phyloP scores from a whole-genome alignment of 257 asterid species.

The Nicotiana tabacum region DNA sequence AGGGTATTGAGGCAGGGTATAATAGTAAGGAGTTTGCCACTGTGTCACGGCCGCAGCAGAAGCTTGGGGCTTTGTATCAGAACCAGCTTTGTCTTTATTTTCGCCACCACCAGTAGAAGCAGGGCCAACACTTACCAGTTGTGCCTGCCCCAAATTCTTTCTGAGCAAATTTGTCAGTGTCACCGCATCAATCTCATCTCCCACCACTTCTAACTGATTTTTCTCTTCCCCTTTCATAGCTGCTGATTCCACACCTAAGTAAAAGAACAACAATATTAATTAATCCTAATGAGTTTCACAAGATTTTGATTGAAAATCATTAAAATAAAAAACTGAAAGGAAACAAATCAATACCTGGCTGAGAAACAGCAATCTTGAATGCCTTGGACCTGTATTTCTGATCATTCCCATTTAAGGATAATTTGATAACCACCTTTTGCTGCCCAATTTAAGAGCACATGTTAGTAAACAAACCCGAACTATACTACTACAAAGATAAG shows the following conservation, averaged over 20 bases:
- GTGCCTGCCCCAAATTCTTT: not conserved
- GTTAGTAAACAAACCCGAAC: not conserved
- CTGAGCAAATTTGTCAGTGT: not conserved
- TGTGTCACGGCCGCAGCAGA: not conserved
- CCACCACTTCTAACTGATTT: not conserved
- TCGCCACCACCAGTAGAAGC: not conserved
- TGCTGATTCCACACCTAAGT: slow-evolving; percentile 9
- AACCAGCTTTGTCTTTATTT: not conserved
- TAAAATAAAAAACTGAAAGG: not conserved
- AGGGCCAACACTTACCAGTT: not conserved
- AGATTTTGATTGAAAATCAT: not conserved
- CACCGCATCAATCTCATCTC: not conserved
- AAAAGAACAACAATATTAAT: not conserved
- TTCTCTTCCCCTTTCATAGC: not conserved
- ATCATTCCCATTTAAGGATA: not conserved
- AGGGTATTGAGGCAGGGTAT: not conserved
- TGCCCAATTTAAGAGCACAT: not conserved
- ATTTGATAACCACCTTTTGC: slow-evolving; percentile 6
- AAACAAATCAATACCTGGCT: not conserved
- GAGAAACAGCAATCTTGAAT: slow-evolving; percentile 7
- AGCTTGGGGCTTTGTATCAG: not conserved
- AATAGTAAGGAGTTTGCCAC: too few species aligned
- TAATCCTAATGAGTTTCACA: not conserved
- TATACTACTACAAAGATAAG: not conserved
- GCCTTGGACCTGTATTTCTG: not conserved